phyloP scores from a whole-genome alignment of 2,329 filamentous ascomycete genomes.

The Apiospora koreana region DNA sequence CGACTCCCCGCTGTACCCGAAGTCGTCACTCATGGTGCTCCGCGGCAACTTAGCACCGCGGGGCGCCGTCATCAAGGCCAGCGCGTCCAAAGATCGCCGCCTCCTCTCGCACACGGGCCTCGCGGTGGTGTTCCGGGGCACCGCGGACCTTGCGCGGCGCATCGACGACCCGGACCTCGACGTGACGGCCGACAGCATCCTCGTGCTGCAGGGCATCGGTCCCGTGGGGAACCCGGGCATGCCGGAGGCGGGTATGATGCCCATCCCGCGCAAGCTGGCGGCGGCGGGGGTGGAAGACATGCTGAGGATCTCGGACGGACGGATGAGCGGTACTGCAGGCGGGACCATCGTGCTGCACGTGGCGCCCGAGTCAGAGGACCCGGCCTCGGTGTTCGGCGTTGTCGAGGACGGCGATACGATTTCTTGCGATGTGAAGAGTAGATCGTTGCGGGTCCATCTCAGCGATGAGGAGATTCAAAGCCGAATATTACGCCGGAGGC shows the following conservation, averaged over 20 bases:
- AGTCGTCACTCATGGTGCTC: slow-evolving; percentile 80
- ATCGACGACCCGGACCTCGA: slow-evolving; percentile 59
- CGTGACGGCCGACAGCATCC: slow-evolving; percentile 59
- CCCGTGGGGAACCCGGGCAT: slow-evolving; percentile 90
- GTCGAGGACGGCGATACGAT: slow-evolving; percentile 77
- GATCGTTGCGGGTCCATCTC: slow-evolving; percentile 60
- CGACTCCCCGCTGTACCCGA: slow-evolving; percentile 63
- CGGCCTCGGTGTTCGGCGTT: slow-evolving; percentile 75
- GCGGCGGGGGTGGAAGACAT: slow-evolving; percentile 76
- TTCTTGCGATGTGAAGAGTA: slow-evolving; percentile 73
- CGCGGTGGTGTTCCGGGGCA: slow-evolving; percentile 69
- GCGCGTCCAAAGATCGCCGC: slow-evolving; percentile 74
- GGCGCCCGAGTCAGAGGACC: slow-evolving; percentile 77
- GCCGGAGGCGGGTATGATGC: slow-evolving; percentile 74
- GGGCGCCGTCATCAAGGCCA: slow-evolving; percentile 89
- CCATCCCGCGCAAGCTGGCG: slow-evolving; percentile 74
- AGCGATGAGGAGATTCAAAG: slow-evolving; percentile 67
- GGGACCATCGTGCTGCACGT: slow-evolving; percentile 91
- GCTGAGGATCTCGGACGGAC: slow-evolving; percentile 81
- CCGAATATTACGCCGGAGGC: slow-evolving; percentile 63
- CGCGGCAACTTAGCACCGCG: slow-evolving; percentile 80
- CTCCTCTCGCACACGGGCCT: slow-evolving; percentile 47
- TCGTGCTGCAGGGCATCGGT: slow-evolving; percentile 86
- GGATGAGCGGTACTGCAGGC: slow-evolving; percentile 84
- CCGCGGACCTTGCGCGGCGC: slow-evolving; percentile 73